Percentiles rank a stretch among this genome's conserved stretches.
These are phyloP conservation scores for Cladosporium sp. DNA, from an alignment of 2,329 filamentous ascomycete genomes.

Conservation along the genomic window DNA sequence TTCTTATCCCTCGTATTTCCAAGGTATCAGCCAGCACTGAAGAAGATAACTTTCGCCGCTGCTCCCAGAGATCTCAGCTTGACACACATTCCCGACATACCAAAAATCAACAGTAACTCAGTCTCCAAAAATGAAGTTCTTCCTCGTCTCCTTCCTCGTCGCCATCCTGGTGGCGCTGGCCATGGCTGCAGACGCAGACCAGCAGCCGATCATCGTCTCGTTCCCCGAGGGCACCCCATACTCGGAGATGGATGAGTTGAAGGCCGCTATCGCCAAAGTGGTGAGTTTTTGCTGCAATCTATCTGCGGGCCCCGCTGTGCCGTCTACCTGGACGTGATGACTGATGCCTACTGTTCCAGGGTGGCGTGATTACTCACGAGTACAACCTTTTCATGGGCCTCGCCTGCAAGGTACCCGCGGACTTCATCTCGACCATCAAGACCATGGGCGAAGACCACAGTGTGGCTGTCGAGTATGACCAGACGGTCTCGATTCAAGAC, in stretches of 20 bases:
- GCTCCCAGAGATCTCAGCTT: neutral
- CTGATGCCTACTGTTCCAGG: slow-evolving; percentile 40
- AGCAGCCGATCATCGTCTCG: slow-evolving; percentile 76
- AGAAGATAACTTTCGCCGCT: neutral
- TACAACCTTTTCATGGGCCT: slow-evolving; percentile 26
- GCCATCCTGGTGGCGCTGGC: slow-evolving; percentile 59
- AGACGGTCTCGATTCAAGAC: slow-evolving; percentile 53
- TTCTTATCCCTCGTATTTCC: slow-evolving; percentile 1
- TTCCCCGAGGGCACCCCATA: slow-evolving; percentile 69
- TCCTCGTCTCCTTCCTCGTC: slow-evolving; percentile 28
- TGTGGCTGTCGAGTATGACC: slow-evolving; percentile 75
- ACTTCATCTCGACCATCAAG: slow-evolving; percentile 68
- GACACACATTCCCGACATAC: neutral
- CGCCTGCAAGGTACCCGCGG: slow-evolving; percentile 64
- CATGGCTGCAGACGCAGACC: slow-evolving; percentile 57
- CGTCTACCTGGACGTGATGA: neutral
- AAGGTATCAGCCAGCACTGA: neutral
- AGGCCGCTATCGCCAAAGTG: slow-evolving; percentile 66
- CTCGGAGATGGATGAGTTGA: slow-evolving; percentile 69
- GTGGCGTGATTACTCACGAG: slow-evolving; percentile 77
- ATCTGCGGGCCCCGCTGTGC: neutral
- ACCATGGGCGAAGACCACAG: slow-evolving; percentile 62
- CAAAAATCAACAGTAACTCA: neutral
- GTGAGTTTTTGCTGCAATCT: slow-evolving; percentile 44
- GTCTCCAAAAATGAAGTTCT: slow-evolving; percentile 35